These are phyloP conservation scores for Sophora flavescens DNA, from an alignment of 306 rosid genomes.

Conservation along the genomic window DNA sequence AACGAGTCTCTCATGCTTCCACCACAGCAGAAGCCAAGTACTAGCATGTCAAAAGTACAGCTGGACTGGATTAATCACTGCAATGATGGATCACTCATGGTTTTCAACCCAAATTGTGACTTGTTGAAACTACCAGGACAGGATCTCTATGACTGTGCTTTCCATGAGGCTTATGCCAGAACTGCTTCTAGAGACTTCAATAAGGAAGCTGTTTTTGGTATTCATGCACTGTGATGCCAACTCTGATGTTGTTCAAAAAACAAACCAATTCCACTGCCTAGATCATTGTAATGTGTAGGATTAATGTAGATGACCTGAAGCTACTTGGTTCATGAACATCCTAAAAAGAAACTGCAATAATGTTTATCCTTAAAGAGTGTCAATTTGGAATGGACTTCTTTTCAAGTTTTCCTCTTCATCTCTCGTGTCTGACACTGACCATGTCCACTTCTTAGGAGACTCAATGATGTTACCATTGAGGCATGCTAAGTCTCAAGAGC, in stretches of 20 bases:
- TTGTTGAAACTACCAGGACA: slow-evolving; percentile 58
- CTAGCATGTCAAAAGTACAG: slow-evolving; percentile 49
- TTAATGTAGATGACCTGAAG: slow-evolving; percentile 48
- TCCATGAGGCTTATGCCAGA: slow-evolving; percentile 62
- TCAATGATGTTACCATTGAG: slow-evolving; percentile 40
- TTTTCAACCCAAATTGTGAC: slow-evolving; percentile 58
- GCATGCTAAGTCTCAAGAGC: slow-evolving; percentile 39
- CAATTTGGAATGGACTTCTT: slow-evolving; percentile 33
- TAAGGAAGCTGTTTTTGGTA: slow-evolving; percentile 47
- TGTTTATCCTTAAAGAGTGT: slow-evolving; percentile 43
- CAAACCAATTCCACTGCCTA: slow-evolving; percentile 30
- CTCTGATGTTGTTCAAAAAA: slow-evolving; percentile 43
- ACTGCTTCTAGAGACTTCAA: slow-evolving; percentile 61
- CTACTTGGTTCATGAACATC: slow-evolving; percentile 47
- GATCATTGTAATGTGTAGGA: slow-evolving; percentile 50
- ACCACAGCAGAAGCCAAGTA: slow-evolving; percentile 49
- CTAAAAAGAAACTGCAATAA: slow-evolving; percentile 37
- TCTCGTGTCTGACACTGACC: slow-evolving; percentile 23
- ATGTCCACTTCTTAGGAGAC: slow-evolving; percentile 40
- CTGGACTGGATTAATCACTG: slow-evolving; percentile 52
- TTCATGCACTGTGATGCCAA: slow-evolving; percentile 49
- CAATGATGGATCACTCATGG: slow-evolving; percentile 56
- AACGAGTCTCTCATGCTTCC: slow-evolving; percentile 54
- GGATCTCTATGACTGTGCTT: slow-evolving; percentile 58
- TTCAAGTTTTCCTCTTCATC: slow-evolving; percentile 35